Evolutionary conservation across 2,329 filamentous ascomycete species (phyloP).

Genomic region (Acephala macrosclerotiorum): DNA sequence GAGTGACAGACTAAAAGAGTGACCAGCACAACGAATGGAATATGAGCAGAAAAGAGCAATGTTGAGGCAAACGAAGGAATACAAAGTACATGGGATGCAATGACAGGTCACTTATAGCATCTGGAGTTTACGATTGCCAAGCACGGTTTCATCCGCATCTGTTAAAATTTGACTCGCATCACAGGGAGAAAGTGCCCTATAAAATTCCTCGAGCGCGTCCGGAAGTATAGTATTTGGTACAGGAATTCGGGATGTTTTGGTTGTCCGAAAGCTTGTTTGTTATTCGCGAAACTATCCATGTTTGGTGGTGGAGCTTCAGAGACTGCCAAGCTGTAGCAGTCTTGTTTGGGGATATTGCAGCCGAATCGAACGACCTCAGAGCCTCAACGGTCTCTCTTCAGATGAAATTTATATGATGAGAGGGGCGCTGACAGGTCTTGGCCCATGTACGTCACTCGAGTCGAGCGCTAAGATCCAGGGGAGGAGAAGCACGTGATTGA

Average conservation of each 20-base stretch:
- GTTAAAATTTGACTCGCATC: background rate
- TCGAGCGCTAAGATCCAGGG: too few relatives aligned
- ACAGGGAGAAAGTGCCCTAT: background rate
- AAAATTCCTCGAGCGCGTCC: background rate
- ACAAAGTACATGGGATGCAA: constrained; percentile 14
- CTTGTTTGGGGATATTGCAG: background rate
- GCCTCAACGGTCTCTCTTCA: background rate
- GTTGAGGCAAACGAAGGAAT: constrained; percentile 9
- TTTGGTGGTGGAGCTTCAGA: background rate
- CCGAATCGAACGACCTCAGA: background rate
- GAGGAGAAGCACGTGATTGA: background rate
- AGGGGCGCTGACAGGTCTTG: background rate
- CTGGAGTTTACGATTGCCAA: constrained; percentile 3
- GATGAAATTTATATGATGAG: constrained; percentile 1
- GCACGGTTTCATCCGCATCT: background rate
- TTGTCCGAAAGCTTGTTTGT: background rate
- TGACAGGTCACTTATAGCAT: background rate
- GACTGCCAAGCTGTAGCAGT: background rate
- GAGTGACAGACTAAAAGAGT: constrained; percentile 26
- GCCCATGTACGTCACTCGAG: background rate
- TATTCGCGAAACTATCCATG: background rate
- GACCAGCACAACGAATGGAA: constrained; percentile 29
- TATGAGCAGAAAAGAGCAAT: constrained; percentile 6
- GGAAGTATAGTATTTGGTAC: background rate
- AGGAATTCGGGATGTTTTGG: background rate